Evolutionary conservation across 164 flowering plant species (phyloP), one percentile per base, ranked within the genome.

Genomic region (Nelumbo lutea): DNA sequence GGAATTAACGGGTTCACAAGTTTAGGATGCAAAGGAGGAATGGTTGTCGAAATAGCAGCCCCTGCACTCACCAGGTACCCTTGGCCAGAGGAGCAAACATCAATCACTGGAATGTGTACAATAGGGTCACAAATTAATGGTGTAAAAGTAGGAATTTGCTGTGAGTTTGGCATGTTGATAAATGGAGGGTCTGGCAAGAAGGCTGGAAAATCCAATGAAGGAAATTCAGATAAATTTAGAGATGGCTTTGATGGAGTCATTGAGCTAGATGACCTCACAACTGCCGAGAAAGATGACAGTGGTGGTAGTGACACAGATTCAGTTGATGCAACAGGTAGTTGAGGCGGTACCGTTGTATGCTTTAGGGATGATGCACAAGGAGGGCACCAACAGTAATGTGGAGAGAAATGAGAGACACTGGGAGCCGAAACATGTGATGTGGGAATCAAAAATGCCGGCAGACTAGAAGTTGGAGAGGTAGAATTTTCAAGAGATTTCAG

Each of bases 61-160:
- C 96, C 98, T 3, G 96, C 89, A 77, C 94, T 90, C 9, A 93
- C 99, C 67, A 95, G 78, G 80, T 89, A 95, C 3, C 92, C 98
- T 78, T 87, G 97, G 15, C 96, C 96, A 2, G 97, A 86, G 0
- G 97, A 92, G 79, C 97, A 95, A 60, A 92, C 81, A 68, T 88
- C 95, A 70, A 95, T 81, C 2, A 90, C 86, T 0, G 99, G 99
- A 59, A 93, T 81, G 73, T 95, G 99, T 58, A 95, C 96, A 67
- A 95, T 95, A 1, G 99, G 86, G 63, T 95, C 99, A 67, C 95
- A 88, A 69, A 89, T 83, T 42, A 92, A 73, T 15, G 99, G 93
- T 1, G 91, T 90, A 70, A 95, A 95, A 9, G 89, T 80, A 2
- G 93, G 88, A 39, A 95, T 80, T 68, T 90, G 97, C 79, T 86